Evolutionary conservation across 1,284 basidiomycete species (phyloP).

Genomic region (Marasmius oreades): DNA sequence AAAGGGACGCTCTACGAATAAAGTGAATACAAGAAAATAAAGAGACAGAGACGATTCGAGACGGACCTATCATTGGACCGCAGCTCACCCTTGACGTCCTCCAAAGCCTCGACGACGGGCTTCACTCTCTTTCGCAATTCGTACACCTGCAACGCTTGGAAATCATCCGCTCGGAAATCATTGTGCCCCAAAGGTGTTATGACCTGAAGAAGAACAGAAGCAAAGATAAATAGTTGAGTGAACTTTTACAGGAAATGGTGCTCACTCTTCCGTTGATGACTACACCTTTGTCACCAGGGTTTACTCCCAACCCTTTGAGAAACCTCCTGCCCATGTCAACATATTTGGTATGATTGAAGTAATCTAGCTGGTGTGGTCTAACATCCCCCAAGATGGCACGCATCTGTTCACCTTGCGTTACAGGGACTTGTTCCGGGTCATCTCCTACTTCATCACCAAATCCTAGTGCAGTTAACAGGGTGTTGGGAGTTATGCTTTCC

Average conservation of each 20-base stretch:
- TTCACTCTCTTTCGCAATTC: constrained; percentile 69
- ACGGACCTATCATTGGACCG: constrained; percentile 44
- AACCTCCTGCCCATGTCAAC: constrained; percentile 42
- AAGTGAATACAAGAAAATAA: constrained; percentile 3
- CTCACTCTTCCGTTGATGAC: constrained; percentile 81
- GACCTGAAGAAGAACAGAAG: constrained; percentile 64
- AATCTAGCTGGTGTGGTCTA: constrained; percentile 28
- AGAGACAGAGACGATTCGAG: background rate
- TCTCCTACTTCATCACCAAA: constrained; percentile 20
- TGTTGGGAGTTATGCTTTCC: constrained; percentile 32
- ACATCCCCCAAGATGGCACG: constrained; percentile 32
- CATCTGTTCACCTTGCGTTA: constrained; percentile 34
- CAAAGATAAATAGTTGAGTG: constrained; percentile 17
- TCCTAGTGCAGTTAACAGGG: constrained; percentile 38
- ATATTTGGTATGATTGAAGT: constrained; percentile 36
- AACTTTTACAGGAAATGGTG: constrained; percentile 3
- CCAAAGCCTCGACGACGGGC: constrained; percentile 64
- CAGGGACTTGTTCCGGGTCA: constrained; percentile 28
- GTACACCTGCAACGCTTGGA: constrained; percentile 64
- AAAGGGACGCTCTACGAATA: constrained; percentile 43
- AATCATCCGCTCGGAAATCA: constrained; percentile 65
- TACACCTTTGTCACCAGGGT: constrained; percentile 56
- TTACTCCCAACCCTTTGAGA: constrained; percentile 50
- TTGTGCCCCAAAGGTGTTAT: constrained; percentile 57
- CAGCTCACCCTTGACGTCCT: constrained; percentile 44